Conservation (phyloP, 805 yeast species). For the Debaryomyces maramus region DNA sequence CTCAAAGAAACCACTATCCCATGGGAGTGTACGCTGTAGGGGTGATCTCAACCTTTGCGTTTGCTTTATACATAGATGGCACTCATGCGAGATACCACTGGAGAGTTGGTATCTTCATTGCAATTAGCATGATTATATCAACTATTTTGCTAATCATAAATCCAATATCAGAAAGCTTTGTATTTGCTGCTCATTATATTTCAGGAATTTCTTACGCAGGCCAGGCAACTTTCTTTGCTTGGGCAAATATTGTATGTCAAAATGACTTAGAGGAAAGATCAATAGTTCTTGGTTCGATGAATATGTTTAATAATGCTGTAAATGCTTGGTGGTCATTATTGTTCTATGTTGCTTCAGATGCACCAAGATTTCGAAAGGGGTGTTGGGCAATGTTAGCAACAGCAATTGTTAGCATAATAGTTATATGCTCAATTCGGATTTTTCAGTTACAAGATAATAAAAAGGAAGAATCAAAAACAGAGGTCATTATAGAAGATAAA, state of each 20-base stretch:
- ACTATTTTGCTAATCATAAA: conserved; percentile 46
- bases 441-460: conserved; percentile 40
- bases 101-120: conserved; percentile 49
- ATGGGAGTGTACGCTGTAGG: conserved; percentile 41
- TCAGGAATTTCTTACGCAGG: conserved; percentile 59
- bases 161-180: conserved; percentile 36
- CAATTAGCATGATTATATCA: conserved; percentile 42
- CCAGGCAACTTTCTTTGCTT: conserved; percentile 59
- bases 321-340: conserved; percentile 66
- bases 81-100: conserved; percentile 46
- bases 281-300: conserved; percentile 63
- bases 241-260: conserved; percentile 62
- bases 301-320: conserved; percentile 61
- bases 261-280: conserved; percentile 65
- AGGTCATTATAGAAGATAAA: not conserved
- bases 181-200: conserved; percentile 56
- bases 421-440: conserved; percentile 42
- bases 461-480: not conserved
- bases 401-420: conserved; percentile 39
- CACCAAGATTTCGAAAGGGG: conserved; percentile 52
- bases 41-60: conserved; percentile 25
- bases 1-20: conserved; percentile 35
- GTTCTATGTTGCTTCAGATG: conserved; percentile 52
- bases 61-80: conserved; percentile 30
- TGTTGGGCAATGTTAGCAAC: conserved; percentile 60